These are phyloP conservation scores for Aureobasidium subglaciale DNA, from an alignment of 2,329 filamentous ascomycete genomes.

Conservation along the genomic window DNA sequence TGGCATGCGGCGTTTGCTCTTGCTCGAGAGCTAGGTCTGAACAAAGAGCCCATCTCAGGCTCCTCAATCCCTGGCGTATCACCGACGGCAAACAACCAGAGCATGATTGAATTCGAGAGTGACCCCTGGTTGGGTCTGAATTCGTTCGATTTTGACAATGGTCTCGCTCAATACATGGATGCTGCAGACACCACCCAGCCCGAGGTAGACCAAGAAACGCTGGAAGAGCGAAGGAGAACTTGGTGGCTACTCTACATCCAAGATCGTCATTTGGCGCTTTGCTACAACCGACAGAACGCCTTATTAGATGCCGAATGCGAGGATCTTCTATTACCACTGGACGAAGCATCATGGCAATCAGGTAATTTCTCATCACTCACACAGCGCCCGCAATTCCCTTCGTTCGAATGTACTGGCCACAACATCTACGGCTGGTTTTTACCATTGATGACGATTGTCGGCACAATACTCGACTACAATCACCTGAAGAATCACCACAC, in stretches of 20 bases:
- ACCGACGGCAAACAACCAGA: conserved; percentile 14
- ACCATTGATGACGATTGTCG: conserved; percentile 14
- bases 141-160: conserved; percentile 13
- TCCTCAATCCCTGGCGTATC: conserved; percentile 11
- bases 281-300: conserved; percentile 14
- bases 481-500: conserved; percentile 14
- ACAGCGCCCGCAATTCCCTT: conserved; percentile 12
- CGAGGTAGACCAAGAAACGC: conserved; percentile 10
- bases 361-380: conserved; percentile 12
- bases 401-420: conserved; percentile 14
- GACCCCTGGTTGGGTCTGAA: conserved; percentile 13
- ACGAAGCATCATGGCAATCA: conserved; percentile 13
- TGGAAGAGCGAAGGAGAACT: conserved; percentile 8
- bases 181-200: conserved; percentile 1
- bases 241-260: conserved; percentile 16
- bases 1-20: conserved; percentile 15
- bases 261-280: conserved; percentile 13
- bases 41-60: conserved; percentile 13
- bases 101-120: conserved; percentile 15
- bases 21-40: conserved; percentile 11
- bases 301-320: conserved; percentile 13
- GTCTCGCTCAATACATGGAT: conserved; percentile 14
- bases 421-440: conserved; percentile 15
- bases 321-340: conserved; percentile 9
- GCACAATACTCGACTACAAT: conserved; percentile 14